Evolutionary conservation across 768 basidiomycete genomes (phyloP).

Genomic region (Piloderma croceum): DNA sequence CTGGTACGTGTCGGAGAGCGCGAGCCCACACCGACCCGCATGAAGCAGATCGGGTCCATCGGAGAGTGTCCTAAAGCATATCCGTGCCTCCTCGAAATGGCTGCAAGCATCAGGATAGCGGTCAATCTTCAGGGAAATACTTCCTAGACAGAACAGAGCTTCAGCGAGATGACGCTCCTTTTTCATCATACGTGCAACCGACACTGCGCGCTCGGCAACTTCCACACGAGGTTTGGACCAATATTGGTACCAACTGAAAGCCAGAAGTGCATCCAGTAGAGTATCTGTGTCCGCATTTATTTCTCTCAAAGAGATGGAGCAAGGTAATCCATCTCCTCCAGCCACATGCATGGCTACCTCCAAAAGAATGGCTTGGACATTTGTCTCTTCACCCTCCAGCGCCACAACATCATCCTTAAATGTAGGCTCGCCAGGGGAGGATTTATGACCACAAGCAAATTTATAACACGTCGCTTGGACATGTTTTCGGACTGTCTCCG

Average conservation of each 20-base stretch:
- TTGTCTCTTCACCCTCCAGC: conserved; percentile 4
- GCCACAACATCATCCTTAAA: conserved; percentile 4
- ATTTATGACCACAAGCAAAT: conserved; percentile 3
- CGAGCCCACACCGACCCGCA: no score
- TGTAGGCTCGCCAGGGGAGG: conserved; percentile 5
- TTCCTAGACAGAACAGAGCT: not conserved
- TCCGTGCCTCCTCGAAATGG: conserved; percentile 2
- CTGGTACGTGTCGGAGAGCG: no score
- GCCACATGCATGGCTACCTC: not conserved
- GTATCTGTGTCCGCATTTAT: not conserved
- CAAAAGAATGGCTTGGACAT: conserved; percentile 6
- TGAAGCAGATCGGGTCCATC: no score
- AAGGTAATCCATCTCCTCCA: not conserved
- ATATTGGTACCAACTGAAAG: conserved; percentile 13
- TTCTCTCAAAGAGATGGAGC: no score
- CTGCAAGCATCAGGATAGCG: conserved; percentile 3
- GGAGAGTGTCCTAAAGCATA: no score
- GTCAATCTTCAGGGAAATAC: conserved; percentile 1
- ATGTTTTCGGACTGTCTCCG: no score
- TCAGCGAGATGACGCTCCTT: conserved; percentile 5
- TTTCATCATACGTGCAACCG: conserved; percentile 1
- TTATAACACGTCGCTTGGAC: no score
- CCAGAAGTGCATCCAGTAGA: conserved; percentile 16
- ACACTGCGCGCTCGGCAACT: conserved; percentile 4
- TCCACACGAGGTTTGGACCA: conserved; percentile 11